Evolutionary conservation across 2,329 filamentous ascomycete genomes (phyloP).

Genomic region (Arachnopeziza araneosa): DNA sequence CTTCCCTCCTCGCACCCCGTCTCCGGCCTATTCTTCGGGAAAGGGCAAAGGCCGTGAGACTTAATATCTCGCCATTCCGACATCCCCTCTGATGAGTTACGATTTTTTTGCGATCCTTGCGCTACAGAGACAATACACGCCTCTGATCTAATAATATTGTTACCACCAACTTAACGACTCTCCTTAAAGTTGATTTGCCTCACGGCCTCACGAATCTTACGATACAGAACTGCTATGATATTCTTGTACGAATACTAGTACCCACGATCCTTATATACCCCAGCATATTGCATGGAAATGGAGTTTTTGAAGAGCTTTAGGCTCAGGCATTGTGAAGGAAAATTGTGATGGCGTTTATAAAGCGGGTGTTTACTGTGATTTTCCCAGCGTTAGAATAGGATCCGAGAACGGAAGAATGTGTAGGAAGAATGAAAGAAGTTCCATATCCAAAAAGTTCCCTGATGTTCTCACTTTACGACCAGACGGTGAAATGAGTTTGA

Average conservation of each 20-base stretch:
- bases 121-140: slow-evolving; percentile 14
- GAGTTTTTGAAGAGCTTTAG: slow-evolving; percentile 5
- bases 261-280: slow-evolving; percentile 20
- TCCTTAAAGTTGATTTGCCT: slow-evolving; percentile 22
- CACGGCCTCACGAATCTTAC: slow-evolving; percentile 18
- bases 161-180: slow-evolving; percentile 15
- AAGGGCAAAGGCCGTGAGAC: slow-evolving; percentile 29
- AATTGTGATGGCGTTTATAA: background rate
- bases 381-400: background rate
- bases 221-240: slow-evolving; percentile 21
- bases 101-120: slow-evolving; percentile 6
- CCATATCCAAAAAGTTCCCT: background rate
- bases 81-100: slow-evolving; percentile 13
- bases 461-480: background rate
- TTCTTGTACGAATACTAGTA: slow-evolving; percentile 30
- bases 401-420: background rate
- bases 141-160: slow-evolving; percentile 18
- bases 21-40: slow-evolving; percentile 21
- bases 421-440: background rate
- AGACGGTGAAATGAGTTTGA: background rate
- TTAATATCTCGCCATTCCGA: slow-evolving; percentile 19
- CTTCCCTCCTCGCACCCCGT: slow-evolving; percentile 22
- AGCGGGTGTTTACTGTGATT: background rate
- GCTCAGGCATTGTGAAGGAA: background rate
- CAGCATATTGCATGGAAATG: slow-evolving; percentile 10